Evolutionary conservation across 2,329 filamentous ascomycete genomes (phyloP).

Genomic region (Ascochyta clinopodiicola): DNA sequence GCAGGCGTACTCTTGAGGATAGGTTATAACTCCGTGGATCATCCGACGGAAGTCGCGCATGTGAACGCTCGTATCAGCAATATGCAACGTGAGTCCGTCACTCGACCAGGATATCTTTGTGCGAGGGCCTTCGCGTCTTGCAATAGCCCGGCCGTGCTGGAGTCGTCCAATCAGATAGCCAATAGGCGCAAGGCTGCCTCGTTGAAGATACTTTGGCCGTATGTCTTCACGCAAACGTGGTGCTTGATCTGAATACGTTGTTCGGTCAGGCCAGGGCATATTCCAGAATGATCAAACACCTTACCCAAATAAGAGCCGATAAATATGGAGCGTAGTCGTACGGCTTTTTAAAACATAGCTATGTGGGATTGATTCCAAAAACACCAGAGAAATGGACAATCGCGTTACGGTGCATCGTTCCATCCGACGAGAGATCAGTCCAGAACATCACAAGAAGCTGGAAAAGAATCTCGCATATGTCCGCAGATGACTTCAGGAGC

Average conservation of each 20-base stretch:
- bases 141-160: constrained; percentile 9
- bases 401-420: constrained; percentile 7
- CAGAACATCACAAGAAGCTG: constrained; percentile 19
- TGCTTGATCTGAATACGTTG: constrained; percentile 5
- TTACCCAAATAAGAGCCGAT: constrained; percentile 13
- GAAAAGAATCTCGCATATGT: constrained; percentile 9
- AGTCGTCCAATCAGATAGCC: constrained; percentile 14
- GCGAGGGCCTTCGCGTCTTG: constrained; percentile 10
- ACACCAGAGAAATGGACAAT: constrained; percentile 14
- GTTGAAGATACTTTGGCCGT: constrained; percentile 10
- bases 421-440: constrained; percentile 9
- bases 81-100: constrained; percentile 11
- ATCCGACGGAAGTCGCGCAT: constrained; percentile 7
- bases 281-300: constrained; percentile 6
- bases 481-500: constrained; percentile 3
- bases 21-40: too few species aligned
- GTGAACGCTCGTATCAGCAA: constrained; percentile 3
- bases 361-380: constrained; percentile 11
- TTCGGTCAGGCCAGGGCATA: constrained; percentile 13
- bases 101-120: constrained; percentile 10
- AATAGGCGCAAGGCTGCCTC: constrained; percentile 9
- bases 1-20: too few species aligned
- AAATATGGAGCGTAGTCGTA: constrained; percentile 14
- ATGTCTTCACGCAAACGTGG: constrained; percentile 9
- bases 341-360: constrained; percentile 8